These are phyloP conservation scores for Chimonanthus praecox DNA, from an alignment of 164 flowering plant species.

Conservation along the genomic window DNA sequence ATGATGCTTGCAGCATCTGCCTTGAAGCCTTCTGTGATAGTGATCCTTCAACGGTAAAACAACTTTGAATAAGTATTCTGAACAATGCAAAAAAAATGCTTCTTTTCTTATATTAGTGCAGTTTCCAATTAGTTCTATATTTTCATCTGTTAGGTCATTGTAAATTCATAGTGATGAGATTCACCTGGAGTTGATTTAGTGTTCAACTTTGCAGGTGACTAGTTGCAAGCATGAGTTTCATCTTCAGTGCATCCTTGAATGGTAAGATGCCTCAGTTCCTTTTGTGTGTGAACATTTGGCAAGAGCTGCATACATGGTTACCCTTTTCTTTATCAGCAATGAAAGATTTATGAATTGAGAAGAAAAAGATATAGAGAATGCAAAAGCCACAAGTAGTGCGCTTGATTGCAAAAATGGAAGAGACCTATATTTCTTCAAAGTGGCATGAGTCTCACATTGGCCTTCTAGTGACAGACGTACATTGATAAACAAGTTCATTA, in stretches of 20 bases:
- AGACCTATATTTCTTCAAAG: no score
- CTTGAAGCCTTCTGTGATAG: constrained; percentile 79
- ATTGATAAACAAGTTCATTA: no score
- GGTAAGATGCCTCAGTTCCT: constrained; percentile 32
- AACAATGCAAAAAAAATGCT: not conserved
- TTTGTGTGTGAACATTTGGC: not conserved
- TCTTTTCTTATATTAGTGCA: not conserved
- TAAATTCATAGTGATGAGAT: not conserved
- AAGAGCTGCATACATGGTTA: no score
- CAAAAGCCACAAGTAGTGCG: no score
- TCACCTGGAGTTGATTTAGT: not conserved
- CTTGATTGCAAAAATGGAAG: no score
- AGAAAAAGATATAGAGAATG: no score
- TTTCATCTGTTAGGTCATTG: not conserved
- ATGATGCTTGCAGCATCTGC: constrained; percentile 98
- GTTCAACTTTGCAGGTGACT: constrained; percentile 54
- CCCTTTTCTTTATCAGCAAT: no score
- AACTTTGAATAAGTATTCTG: not conserved
- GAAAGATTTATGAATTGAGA: not conserved
- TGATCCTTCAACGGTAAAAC: constrained; percentile 77
- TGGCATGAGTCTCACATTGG: no score
- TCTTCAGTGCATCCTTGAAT: constrained; percentile 96
- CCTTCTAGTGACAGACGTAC: no score
- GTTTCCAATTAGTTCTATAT: not conserved
- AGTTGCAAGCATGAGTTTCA: constrained; percentile 96